A percentile compares a stretch with the other conserved stretches of the same genome.
These are phyloP conservation scores for Trichoderma sp. DNA, from an alignment of 2,329 filamentous ascomycete genomes.

Conservation along the genomic window DNA sequence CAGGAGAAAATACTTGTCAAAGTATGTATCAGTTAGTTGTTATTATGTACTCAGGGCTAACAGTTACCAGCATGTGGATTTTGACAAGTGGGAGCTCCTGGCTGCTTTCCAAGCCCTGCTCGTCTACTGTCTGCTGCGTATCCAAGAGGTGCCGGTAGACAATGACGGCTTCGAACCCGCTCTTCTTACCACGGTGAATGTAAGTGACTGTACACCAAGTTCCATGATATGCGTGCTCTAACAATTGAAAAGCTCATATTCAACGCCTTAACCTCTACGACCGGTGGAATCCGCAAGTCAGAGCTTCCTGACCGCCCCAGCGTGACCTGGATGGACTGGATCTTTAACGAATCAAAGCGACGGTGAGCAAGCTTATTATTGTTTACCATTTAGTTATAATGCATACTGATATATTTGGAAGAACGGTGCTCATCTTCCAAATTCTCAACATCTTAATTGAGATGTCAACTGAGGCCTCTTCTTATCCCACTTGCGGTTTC, in stretches of 20 bases:
- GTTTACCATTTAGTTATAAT: not conserved
- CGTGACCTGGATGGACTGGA: not conserved
- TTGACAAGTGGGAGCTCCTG: not conserved
- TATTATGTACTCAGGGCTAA: not conserved
- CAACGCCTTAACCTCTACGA: not conserved
- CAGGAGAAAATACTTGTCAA: not conserved
- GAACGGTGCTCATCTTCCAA: not conserved
- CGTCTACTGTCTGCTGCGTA: not conserved
- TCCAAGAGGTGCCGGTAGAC: not conserved
- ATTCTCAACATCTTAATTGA: not conserved
- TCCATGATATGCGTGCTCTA: not conserved
- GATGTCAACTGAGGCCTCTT: not conserved
- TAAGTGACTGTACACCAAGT: not conserved
- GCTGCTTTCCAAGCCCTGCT: not conserved
- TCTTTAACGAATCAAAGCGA: not conserved
- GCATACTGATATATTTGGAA: not conserved
- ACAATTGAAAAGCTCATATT: not conserved
- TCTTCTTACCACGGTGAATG: not conserved
- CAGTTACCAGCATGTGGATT: not conserved
- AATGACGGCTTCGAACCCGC: not conserved
- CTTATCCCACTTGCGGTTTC: not conserved
- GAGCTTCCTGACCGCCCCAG: not conserved
- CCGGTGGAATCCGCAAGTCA: not conserved
- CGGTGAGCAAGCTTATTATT: not conserved
- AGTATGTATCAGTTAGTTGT: not conserved